Conservation (phyloP, 1,284 basidiomycete species). For the Coniophora puteana region DNA sequence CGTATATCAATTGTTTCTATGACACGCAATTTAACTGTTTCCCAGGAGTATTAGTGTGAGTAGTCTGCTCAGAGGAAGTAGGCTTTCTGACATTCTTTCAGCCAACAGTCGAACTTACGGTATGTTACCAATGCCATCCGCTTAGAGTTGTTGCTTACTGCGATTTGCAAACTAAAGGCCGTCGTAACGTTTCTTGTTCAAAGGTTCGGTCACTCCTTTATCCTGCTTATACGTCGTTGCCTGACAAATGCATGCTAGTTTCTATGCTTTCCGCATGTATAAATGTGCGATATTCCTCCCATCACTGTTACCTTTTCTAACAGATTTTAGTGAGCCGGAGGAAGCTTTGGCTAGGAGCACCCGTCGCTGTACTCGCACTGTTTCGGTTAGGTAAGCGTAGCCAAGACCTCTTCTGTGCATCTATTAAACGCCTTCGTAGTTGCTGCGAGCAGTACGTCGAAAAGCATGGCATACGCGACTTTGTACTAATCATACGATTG, state of each 20-base stretch:
- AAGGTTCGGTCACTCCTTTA: constrained; percentile 6
- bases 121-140: constrained; percentile 4
- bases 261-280: constrained; percentile 22
- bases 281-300: constrained; percentile 11
- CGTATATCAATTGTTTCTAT: background rate
- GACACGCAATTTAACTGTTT: background rate
- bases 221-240: background rate
- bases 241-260: constrained; percentile 12
- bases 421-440: constrained; percentile 8
- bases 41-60: constrained; percentile 22
- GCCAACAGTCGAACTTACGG: constrained; percentile 17
- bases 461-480: constrained; percentile 12
- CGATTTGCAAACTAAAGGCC: constrained; percentile 9
- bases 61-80: background rate
- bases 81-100: constrained; percentile 6
- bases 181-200: constrained; percentile 22
- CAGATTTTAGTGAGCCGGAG: constrained; percentile 14
- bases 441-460: constrained; percentile 16
- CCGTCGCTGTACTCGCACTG: constrained; percentile 12
- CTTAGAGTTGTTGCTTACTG: constrained; percentile 4
- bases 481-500: constrained; percentile 7
- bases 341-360: too few species aligned
- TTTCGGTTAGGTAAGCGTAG: constrained; percentile 15
- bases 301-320: background rate
- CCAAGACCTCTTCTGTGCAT: background rate